phyloP scores from a whole-genome alignment of 139 green algal genomes.

The Chlamydomonas schloesseri region DNA sequence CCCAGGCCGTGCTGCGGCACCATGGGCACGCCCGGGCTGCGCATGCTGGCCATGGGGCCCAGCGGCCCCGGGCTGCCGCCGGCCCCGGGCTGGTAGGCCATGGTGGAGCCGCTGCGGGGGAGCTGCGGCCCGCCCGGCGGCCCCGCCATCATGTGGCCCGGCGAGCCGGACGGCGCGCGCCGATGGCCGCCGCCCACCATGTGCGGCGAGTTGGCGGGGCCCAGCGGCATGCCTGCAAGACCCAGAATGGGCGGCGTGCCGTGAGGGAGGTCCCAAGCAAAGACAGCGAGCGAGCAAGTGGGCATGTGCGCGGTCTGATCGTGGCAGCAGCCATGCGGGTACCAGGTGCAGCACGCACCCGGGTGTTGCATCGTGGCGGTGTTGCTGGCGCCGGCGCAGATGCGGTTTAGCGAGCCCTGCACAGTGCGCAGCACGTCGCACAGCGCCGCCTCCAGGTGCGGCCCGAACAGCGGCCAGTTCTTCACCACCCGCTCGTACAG shows the following conservation, averaged over 20 bases:
- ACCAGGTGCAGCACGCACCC: background rate
- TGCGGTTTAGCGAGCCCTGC: constrained; percentile 48
- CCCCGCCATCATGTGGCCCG: background rate
- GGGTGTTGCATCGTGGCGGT: background rate
- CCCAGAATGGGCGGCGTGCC: too few relatives aligned
- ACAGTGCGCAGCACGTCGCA: constrained; percentile 59
- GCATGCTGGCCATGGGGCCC: background rate
- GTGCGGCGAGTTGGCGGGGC: background rate
- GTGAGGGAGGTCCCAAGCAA: background rate
- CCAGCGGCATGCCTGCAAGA: background rate
- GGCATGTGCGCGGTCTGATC: too few relatives aligned
- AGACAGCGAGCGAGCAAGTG: too few relatives aligned
- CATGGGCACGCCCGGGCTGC: constrained; percentile 1
- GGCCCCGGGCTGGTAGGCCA: background rate
- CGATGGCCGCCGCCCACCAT: background rate
- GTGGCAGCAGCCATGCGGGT: too few relatives aligned
- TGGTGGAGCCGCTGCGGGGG: background rate
- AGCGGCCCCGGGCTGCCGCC: background rate
- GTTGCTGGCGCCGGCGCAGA: constrained; percentile 45
- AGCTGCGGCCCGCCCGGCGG: background rate
- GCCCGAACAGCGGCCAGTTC: constrained; percentile 65
- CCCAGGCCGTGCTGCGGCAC: background rate
- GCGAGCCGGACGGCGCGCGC: background rate
- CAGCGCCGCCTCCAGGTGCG: constrained; percentile 61
- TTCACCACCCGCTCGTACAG: constrained; percentile 59